Evolutionary conservation across 108 stramenopile species (phyloP).

Genomic region (Cyclotella atomus): DNA sequence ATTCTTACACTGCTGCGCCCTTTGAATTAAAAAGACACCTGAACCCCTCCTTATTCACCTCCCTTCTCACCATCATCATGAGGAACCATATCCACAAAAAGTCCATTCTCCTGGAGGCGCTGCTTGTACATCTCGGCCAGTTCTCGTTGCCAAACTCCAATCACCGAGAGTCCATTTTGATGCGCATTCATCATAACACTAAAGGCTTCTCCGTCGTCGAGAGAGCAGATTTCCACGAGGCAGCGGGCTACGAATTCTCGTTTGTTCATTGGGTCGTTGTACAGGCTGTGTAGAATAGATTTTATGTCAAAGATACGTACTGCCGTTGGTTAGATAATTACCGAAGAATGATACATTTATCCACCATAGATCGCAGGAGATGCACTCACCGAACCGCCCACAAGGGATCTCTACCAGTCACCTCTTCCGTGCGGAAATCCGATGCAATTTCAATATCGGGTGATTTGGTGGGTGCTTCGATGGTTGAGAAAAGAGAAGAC

Average conservation of each 20-base stretch:
- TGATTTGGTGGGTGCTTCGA: conserved; percentile 12
- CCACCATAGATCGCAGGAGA: no score
- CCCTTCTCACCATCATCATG: conserved; percentile 57
- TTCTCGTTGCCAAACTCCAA: conserved; percentile 65
- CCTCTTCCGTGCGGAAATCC: conserved; percentile 4
- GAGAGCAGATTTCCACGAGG: conserved; percentile 57
- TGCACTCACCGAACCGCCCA: conserved; percentile 63
- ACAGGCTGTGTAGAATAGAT: conserved; percentile 33
- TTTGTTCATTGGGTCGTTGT: conserved; percentile 81
- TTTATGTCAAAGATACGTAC: no score
- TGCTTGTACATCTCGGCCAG: conserved; percentile 69
- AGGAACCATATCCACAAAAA: conserved; percentile 70
- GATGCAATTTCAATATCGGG: conserved; percentile 6
- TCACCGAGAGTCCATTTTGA: conserved; percentile 60
- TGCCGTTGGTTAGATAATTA: no score
- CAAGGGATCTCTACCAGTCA: conserved; percentile 22
- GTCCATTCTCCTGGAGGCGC: conserved; percentile 53
- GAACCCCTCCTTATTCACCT: neutral
- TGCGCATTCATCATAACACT: conserved; percentile 84
- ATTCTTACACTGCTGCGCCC: neutral
- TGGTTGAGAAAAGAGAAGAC: neutral
- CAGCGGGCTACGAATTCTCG: conserved; percentile 77
- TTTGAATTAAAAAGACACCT: neutral
- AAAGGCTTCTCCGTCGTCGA: conserved; percentile 60
- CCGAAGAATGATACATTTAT: no score